phyloP scores from a whole-genome alignment of 306 rosid species.

The Morella rubra region DNA sequence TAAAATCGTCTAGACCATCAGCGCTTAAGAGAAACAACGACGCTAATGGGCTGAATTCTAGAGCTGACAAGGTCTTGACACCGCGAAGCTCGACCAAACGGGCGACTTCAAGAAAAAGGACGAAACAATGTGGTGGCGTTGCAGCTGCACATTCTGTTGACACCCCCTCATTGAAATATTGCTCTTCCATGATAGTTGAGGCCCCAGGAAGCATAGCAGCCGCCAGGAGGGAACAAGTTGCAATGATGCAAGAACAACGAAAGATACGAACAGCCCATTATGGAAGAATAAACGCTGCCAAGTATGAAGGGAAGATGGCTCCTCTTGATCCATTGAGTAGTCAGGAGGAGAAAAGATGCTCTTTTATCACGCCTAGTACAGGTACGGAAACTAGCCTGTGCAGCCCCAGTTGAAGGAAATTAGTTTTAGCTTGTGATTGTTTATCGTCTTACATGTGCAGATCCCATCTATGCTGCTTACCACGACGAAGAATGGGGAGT shows the following conservation, averaged over 20 bases:
- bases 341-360: constrained; percentile 78
- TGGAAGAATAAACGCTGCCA: constrained; percentile 91
- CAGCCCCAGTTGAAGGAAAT: neutral
- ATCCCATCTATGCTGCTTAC: constrained; percentile 92
- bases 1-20: constrained; percentile 76
- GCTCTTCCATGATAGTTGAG: constrained; percentile 74
- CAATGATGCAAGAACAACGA: constrained; percentile 83
- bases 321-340: constrained; percentile 44
- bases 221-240: constrained; percentile 90
- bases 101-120: constrained; percentile 23
- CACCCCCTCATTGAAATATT: constrained; percentile 55
- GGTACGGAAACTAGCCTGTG: constrained; percentile 41
- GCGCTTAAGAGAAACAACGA: constrained; percentile 70
- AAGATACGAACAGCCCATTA: constrained; percentile 91
- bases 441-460: constrained; percentile 23
- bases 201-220: constrained; percentile 95
- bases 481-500: constrained; percentile 99
- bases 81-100: constrained; percentile 12
- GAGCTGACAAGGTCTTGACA: constrained; percentile 56
- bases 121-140: constrained; percentile 31
- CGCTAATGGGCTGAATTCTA: constrained; percentile 49
- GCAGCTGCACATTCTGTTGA: constrained; percentile 37
- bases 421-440: neutral
- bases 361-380: constrained; percentile 85
- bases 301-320: constrained; percentile 56